phyloP scores from a whole-genome alignment of 352 stramenopile genomes.

The Globisporangium yorkense region DNA sequence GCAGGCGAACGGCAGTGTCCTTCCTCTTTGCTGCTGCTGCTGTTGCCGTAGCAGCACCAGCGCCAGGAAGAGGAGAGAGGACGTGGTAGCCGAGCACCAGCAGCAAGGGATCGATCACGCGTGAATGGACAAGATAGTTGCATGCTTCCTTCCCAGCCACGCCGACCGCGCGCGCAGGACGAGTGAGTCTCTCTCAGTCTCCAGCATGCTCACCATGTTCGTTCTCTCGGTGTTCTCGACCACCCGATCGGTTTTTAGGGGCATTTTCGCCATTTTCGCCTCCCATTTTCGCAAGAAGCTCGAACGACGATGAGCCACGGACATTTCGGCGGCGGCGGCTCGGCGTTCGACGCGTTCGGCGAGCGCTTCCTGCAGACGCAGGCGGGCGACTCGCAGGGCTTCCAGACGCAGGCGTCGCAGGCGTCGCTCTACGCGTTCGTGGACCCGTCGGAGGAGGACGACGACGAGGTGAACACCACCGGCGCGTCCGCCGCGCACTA shows the following conservation, averaged over 20 bases:
- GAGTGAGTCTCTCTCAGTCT: too few species aligned
- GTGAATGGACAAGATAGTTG: neutral
- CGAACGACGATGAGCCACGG: neutral
- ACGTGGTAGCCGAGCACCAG: neutral
- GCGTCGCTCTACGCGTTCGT: conserved; percentile 61
- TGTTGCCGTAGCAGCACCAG: neutral
- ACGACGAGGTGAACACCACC: neutral
- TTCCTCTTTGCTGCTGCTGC: neutral
- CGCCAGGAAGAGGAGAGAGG: neutral
- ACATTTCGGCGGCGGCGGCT: neutral
- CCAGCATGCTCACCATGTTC: too few species aligned
- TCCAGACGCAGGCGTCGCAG: conserved; percentile 45
- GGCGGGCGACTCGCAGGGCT: conserved; percentile 22
- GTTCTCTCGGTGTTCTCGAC: too few species aligned
- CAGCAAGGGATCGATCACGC: neutral
- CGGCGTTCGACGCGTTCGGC: conserved; percentile 40
- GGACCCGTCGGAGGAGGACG: conserved; percentile 40
- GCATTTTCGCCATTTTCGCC: neutral
- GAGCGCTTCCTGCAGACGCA: conserved; percentile 44
- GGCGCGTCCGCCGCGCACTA: conserved; percentile 17
- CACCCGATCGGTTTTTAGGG: too few species aligned
- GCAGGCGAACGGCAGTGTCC: too few species aligned
- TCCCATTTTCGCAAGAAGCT: too few species aligned
- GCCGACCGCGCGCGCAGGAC: too few species aligned
- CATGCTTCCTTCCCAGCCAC: neutral